Percentiles rank a stretch among this genome's conserved stretches.
Conservation (phyloP, 257 asterid species). For the Salvia hispanica region DNA sequence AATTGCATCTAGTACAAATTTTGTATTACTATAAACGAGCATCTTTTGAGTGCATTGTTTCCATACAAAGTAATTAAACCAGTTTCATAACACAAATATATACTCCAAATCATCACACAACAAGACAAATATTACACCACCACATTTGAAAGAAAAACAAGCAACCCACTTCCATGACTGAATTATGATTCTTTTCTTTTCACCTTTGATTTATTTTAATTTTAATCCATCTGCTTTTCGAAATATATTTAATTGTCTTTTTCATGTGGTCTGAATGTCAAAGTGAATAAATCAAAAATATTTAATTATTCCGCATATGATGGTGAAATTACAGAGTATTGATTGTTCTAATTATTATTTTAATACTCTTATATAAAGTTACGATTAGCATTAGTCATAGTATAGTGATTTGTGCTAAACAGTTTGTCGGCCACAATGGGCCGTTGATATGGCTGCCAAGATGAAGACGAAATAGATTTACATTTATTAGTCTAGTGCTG, state of each 20-base stretch:
- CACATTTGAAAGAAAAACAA: too few species aligned
- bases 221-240: too few species aligned
- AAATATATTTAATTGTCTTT: too few species aligned
- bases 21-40: neutral
- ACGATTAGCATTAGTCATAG: neutral
- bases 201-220: too few species aligned
- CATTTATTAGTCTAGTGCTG: neutral
- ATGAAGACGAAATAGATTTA: slow-evolving; percentile 24
- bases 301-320: neutral
- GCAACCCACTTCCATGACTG: too few species aligned
- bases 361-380: neutral
- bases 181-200: too few species aligned
- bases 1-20: neutral
- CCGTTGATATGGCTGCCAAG: slow-evolving; percentile 9
- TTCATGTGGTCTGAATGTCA: too few species aligned
- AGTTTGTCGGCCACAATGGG: slow-evolving; percentile 44
- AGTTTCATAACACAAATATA: too few species aligned
- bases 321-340: neutral
- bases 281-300: neutral
- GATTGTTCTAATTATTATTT: slow-evolving; percentile 18
- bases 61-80: neutral
- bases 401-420: slow-evolving; percentile 14
- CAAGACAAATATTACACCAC: too few species aligned
- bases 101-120: too few species aligned
- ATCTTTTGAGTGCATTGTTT: neutral